Evolutionary conservation across 768 basidiomycete species (phyloP), one percentile per base, ranked within the genome.

Genomic region (Naganishia friedmannii): DNA sequence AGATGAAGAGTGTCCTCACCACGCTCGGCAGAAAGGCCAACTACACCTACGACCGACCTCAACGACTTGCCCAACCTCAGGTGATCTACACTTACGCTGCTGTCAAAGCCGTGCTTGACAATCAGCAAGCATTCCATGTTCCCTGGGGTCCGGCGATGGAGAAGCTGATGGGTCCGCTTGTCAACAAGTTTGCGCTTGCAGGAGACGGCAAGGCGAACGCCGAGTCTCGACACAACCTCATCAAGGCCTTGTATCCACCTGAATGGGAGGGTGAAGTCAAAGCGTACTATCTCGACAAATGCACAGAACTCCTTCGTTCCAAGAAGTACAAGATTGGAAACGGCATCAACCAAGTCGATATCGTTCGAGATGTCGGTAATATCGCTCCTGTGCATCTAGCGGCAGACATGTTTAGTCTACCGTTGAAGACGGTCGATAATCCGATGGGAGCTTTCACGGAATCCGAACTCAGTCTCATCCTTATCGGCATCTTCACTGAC

Each of bases 51-150:
- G 48, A 51, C 48, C 48, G 48, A 4, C 48, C 48, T 12, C 4
- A 23, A 23, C 48, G 48, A 51, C 4, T 51, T 26, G 13, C 6
- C 6, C 48, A 51, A 12, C 48, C 48, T 23, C 48, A 51, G 19
- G 48, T 51, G n/a, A 51, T 51, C 48, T 51, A 51, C 48, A 51
- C 48, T 3, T 51, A 51, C 23, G 48, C 48, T 51, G 48, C 48
- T 12, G 48, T 21, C 12, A n/a, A 12, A 4, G n/a, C 48, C 23
- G 48, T 51, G 3, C 48, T 51, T 6, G 48, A 21, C n/a, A 26
- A 51, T 13, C 48, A 51, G 23, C 48, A 51, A 26, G 23, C 12
- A 2, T 51, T 51, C 23, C 48, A 51, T n/a, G 48, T 51, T 5
- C 48, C 48, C 21, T 51, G 48, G 48, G 48, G 48, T 21, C 48